A percentile compares a stretch with the other conserved stretches of the same genome.
Conservation (phyloP, 345 rosid species). For the Salix koriyanagi region DNA sequence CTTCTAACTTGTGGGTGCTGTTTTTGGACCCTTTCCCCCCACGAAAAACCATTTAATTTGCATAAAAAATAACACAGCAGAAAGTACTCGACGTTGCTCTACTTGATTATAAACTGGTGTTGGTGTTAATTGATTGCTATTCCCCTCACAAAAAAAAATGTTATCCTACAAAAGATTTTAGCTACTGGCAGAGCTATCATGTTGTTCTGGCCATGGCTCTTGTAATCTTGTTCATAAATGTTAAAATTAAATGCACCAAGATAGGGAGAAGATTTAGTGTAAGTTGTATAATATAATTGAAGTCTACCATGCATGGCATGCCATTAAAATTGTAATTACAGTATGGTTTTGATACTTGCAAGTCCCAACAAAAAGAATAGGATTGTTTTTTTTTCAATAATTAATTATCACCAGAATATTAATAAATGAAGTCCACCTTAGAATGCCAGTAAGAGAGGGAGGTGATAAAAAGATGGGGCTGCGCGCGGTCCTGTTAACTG, state of each 20-base stretch:
- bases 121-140: too few relatives aligned
- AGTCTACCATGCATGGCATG: conserved; percentile 26
- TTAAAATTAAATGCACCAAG: not conserved
- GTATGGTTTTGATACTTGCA: conserved; percentile 9
- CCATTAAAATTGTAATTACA: not conserved
- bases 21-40: not conserved
- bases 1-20: conserved; percentile 30
- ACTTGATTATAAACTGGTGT: not conserved
- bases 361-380: conserved; percentile 27
- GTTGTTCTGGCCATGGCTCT: not conserved
- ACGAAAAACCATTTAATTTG: not conserved
- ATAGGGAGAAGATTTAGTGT: conserved; percentile 15
- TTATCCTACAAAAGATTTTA: too few relatives aligned
- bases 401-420: conserved; percentile 14
- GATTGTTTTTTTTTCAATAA: conserved; percentile 12
- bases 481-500: conserved; percentile 15
- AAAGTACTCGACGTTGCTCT: not conserved
- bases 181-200: not conserved
- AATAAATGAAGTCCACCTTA: conserved; percentile 21
- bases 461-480: conserved; percentile 34
- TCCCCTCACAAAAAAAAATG: not conserved
- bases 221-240: not conserved
- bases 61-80: not conserved
- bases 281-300: not conserved
- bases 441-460: conserved; percentile 17